Evolutionary conservation across 2,329 filamentous ascomycete genomes (phyloP), one percentile per base, ranked within the genome.

Genomic region (Ascochyta koolunga): DNA sequence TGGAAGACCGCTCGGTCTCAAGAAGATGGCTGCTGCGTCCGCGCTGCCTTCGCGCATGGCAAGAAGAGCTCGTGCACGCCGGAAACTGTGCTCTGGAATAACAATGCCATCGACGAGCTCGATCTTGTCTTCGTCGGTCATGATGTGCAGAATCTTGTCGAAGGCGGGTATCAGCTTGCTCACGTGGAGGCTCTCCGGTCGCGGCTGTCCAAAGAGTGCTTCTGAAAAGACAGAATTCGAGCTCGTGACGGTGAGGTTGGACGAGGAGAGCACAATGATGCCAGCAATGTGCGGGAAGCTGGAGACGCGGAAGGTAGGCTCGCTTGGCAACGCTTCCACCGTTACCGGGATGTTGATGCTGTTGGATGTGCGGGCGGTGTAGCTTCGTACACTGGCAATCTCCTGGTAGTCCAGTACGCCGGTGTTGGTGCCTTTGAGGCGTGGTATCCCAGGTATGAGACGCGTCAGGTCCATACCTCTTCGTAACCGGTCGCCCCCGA

Each of bases 271-370:
- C 8, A 99, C 93, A 69, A 99, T 87, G 67, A 99, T 97, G 42
- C 95, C 95, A 50, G 95, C 95, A 76, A 99, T 97, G 71, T 99
- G 93, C 15, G 95, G 95, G 61, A 97, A 96, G 70, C 92, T 96
- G 15, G 93, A 96, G 37, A 99, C 85, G 45, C 91, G 87, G 60
- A 99, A 83, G 61, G 90, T 87, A 16, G 86, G 83, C 62, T 87
- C 81, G 36, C 84, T 86, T 29, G 85, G 83, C 2, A 90, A 79
- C 67, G 90, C 88, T 55, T 92, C 87, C 43, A 99, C 83, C 0
- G 89, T 89, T 51, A 91, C 88, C 1, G 95, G 95, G 53, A 97
- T 91, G 70, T 89, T 93, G 69, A 92, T 86, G 49, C 86, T 86
- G 54, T 87, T 87, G 31, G 84, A 83, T 49, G 92, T 93, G 49